Percentiles rank a stretch among this genome's conserved stretches.
phyloP scores from a whole-genome alignment of 1,139 yeast genomes.

The Magnusiomyces starmeri region DNA sequence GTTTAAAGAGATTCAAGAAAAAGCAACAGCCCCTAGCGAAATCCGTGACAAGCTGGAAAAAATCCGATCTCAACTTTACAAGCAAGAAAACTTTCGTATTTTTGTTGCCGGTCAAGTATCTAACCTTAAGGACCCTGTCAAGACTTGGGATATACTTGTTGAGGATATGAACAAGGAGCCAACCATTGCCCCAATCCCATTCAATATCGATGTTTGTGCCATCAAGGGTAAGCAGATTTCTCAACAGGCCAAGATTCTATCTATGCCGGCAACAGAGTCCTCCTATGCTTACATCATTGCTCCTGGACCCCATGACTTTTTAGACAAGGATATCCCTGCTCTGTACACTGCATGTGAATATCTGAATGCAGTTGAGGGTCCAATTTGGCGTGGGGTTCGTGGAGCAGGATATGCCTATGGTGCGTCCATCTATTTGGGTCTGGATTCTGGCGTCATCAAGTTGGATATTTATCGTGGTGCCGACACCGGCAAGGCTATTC shows the following conservation, averaged over 20 bases:
- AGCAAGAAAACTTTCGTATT: conserved; percentile 54
- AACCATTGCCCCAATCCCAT: conserved; percentile 39
- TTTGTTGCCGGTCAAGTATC: conserved; percentile 64
- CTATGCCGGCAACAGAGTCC: conserved; percentile 84
- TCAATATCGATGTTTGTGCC: conserved; percentile 49
- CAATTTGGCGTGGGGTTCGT: conserved; percentile 93
- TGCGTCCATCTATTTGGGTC: conserved; percentile 50
- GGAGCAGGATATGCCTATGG: conserved; percentile 96
- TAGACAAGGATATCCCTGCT: conserved; percentile 60
- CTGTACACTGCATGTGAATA: conserved; percentile 70
- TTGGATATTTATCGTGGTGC: conserved; percentile 77
- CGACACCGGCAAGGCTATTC: conserved; percentile 67
- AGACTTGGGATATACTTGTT: conserved; percentile 51
- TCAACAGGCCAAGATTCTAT: conserved; percentile 53
- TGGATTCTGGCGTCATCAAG: conserved; percentile 61
- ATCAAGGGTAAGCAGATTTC: conserved; percentile 49
- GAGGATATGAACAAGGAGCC: neutral
- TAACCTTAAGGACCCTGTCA: conserved; percentile 46
- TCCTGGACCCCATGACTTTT: conserved; percentile 56
- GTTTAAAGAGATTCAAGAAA: conserved; percentile 40
- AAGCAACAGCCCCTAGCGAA: conserved; percentile 41
- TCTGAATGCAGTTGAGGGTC: conserved; percentile 88
- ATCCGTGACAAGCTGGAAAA: conserved; percentile 50
- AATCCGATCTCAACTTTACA: conserved; percentile 52
- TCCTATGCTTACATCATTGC: conserved; percentile 63